These are phyloP conservation scores for Monilinia fructicola DNA, from an alignment of 2,329 filamentous ascomycete genomes.

Conservation along the genomic window DNA sequence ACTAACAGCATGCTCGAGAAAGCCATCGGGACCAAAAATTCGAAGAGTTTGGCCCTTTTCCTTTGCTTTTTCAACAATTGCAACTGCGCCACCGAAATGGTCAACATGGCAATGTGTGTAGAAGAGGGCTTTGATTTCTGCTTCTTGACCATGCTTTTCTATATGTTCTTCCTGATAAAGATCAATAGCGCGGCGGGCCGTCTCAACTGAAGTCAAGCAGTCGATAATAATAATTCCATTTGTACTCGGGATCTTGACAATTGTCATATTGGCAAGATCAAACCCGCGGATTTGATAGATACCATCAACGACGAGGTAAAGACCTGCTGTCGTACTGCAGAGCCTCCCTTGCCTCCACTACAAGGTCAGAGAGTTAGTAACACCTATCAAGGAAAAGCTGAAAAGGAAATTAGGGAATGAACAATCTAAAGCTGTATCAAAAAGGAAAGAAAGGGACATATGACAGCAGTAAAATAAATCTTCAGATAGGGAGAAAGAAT, in stretches of 20 bases:
- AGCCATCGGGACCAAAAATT: slow-evolving; percentile 42
- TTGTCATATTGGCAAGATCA: slow-evolving; percentile 46
- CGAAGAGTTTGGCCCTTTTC: slow-evolving; percentile 16
- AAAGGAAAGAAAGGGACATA: too few species aligned
- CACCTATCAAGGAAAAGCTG: too few species aligned
- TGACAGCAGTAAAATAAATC: too few species aligned
- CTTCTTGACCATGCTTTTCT: slow-evolving; percentile 30
- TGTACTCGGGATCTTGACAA: slow-evolving; percentile 41
- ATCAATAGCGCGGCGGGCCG: slow-evolving; percentile 40
- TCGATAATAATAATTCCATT: slow-evolving; percentile 45
- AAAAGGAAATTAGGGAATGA: too few species aligned
- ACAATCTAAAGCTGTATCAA: too few species aligned
- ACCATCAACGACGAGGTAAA: slow-evolving; percentile 42
- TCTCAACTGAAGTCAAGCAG: slow-evolving; percentile 43
- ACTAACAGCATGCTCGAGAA: slow-evolving; percentile 43
- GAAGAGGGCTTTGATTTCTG: slow-evolving; percentile 42
- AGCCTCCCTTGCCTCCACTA: slow-evolving; percentile 43
- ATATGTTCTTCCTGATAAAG: slow-evolving; percentile 39
- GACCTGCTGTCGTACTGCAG: slow-evolving; percentile 37
- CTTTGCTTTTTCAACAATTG: slow-evolving; percentile 28
- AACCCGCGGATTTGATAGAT: slow-evolving; percentile 47
- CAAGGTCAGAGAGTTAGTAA: too few species aligned
- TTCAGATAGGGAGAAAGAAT: too few species aligned
- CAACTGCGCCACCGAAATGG: slow-evolving; percentile 42
- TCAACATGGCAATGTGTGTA: slow-evolving; percentile 46